Evolutionary conservation across 2,329 filamentous ascomycete species (phyloP), one percentile per base, ranked within the genome.

Genomic region (Nigrograna mackinnonii): DNA sequence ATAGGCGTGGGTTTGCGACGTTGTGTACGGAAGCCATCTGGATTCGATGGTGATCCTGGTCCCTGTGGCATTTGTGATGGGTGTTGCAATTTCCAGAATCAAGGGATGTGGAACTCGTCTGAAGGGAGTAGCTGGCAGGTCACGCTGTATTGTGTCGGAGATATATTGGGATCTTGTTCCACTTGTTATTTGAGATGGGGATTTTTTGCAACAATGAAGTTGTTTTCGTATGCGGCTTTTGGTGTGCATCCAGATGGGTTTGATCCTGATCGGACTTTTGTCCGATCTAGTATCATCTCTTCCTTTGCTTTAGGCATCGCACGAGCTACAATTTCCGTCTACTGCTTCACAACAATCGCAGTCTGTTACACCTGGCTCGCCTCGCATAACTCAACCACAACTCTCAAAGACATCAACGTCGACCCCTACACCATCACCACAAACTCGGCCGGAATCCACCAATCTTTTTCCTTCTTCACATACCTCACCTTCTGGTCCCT

Each of bases 401-500:
- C 38, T 6, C 43, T 60, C 18, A 55, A 59, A 41, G 57, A 60
- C 36, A 51, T 60, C 17, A 58, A 60, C 31, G 57, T 60, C 19
- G 42, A 35, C 7, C 50, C 52, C 22, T 82, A 85, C 74, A 79
- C 79, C 58, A 80, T 90, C 57, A 74, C 79, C 56, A 59, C 66
- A 16, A 81, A 73, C 47, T 86, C 79, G 73, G 68, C 78, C 41
- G 83, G 82, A 59, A 70, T 76, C 13, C 72, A 74, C 35, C 68
- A 75, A 39, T 78, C 77, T 31, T 92, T 92, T 73, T 87, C 83
- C 59, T 94, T 83, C 75, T 94, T 94, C 73, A 94, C 89, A 22
- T 78, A 84, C 60, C 74, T 92, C 36, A 87, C 86, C 12, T 92
- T 84, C 77, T 92, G 87, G 86, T 87, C 87, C 2, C 69, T 91